These are phyloP conservation scores for Colletotrichum lindemuthianum DNA, from an alignment of 2,329 filamentous ascomycete genomes.

Conservation along the genomic window DNA sequence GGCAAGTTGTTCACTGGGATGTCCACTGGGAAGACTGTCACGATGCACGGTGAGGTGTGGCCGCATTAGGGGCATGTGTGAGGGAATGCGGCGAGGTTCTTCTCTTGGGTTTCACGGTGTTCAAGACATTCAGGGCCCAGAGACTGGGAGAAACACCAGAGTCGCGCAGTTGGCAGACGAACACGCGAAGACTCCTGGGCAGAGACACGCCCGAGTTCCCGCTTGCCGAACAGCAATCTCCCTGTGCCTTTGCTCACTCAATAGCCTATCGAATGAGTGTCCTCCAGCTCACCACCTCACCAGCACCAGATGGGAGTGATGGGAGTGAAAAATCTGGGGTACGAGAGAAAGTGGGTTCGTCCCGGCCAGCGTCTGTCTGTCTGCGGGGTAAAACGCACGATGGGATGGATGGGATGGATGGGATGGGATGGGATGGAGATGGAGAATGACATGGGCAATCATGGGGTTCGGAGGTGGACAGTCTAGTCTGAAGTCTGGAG, in stretches of 20 bases:
- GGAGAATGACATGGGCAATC: neutral
- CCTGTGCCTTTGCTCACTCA: neutral
- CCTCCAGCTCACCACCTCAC: neutral
- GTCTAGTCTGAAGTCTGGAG: no score
- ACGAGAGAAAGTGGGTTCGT: conserved; percentile 28
- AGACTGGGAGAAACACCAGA: neutral
- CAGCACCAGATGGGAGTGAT: conserved; percentile 4
- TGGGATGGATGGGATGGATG: conserved; percentile 14
- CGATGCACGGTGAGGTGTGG: conserved; percentile 18
- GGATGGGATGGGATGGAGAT: neutral
- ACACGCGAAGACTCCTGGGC: conserved; percentile 2
- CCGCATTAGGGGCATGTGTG: conserved; percentile 8
- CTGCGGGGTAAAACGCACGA: conserved; percentile 31
- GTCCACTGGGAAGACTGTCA: neutral
- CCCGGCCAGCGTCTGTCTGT: neutral
- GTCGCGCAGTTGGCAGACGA: neutral
- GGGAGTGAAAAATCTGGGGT: conserved; percentile 26
- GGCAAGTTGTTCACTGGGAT: neutral
- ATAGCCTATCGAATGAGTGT: no score
- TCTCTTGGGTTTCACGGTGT: neutral
- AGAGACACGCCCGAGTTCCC: conserved; percentile 12
- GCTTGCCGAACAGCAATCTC: conserved; percentile 8
- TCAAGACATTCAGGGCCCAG: conserved; percentile 8
- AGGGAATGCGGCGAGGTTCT: conserved; percentile 1
- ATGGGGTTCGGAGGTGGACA: conserved; percentile 1